These are phyloP conservation scores for Blastomyces percursus DNA, from an alignment of 2,329 filamentous ascomycete genomes.

Conservation along the genomic window DNA sequence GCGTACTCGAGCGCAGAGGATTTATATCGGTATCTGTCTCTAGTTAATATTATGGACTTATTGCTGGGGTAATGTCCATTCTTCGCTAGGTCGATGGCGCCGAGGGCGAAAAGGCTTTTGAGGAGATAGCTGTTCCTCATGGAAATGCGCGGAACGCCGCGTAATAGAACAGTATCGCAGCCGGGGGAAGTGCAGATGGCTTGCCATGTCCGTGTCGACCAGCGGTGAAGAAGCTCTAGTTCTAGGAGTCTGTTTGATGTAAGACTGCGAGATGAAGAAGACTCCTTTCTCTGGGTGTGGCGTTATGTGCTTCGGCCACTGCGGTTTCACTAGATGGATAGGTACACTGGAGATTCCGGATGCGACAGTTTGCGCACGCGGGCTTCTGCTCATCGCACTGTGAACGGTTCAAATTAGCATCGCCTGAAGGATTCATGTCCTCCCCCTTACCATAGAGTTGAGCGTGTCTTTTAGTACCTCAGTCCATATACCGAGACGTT, in stretches of 20 bases:
- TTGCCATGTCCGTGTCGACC: constrained; percentile 14
- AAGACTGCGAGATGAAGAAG: background rate
- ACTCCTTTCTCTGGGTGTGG: background rate
- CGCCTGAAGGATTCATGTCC: background rate
- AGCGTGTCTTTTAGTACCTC: background rate
- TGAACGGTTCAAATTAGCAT: background rate
- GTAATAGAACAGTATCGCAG: constrained; percentile 12
- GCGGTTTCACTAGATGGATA: background rate
- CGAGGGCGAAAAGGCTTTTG: constrained; percentile 12
- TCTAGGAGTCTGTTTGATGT: constrained; percentile 12
- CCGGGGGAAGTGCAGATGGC: constrained; percentile 11
- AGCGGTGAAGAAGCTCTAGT: constrained; percentile 17
- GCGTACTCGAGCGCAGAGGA: background rate
- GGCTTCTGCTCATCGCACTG: constrained; percentile 10
- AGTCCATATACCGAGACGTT: background rate
- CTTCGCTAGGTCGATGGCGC: constrained; percentile 11
- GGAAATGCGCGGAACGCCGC: constrained; percentile 10
- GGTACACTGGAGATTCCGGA: constrained; percentile 2
- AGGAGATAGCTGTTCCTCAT: constrained; percentile 12
- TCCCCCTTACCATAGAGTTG: background rate
- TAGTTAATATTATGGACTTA: background rate
- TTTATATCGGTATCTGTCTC: background rate
- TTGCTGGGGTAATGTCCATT: background rate
- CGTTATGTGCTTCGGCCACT: background rate
- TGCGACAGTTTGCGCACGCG: constrained; percentile 8